A percentile compares a stretch with the other conserved stretches of the same genome.
phyloP scores from a whole-genome alignment of 1,284 basidiomycete genomes.

The Cryptococcus sp. region DNA sequence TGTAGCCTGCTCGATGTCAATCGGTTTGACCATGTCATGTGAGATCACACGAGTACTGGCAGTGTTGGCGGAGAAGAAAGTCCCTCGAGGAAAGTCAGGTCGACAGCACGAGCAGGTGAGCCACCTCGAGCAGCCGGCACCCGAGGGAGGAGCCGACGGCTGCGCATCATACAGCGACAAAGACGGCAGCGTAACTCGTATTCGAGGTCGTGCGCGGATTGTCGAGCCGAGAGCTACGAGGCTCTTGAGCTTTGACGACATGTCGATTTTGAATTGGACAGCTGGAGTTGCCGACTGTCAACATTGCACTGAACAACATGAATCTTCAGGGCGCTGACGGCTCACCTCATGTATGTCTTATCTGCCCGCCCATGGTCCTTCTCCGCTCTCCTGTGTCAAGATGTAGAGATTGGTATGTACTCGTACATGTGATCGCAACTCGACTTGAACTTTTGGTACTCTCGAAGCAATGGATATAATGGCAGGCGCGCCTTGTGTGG shows the following conservation, averaged over 20 bases:
- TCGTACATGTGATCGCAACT: too few species aligned
- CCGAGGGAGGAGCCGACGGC: background rate
- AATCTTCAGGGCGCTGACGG: too few species aligned
- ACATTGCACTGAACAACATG: too few species aligned
- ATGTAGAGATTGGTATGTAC: too few species aligned
- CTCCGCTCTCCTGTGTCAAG: too few species aligned
- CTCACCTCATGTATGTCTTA: too few species aligned
- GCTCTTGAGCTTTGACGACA: background rate
- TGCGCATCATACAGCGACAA: background rate
- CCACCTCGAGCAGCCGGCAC: slow-evolving; percentile 46
- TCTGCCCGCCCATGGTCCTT: too few species aligned
- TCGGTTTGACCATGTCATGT: background rate
- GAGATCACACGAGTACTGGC: background rate
- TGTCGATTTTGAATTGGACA: background rate
- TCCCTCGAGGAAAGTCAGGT: slow-evolving; percentile 13
- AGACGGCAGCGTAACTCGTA: background rate
- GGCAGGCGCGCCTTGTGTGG: too few species aligned
- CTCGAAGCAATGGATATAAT: too few species aligned
- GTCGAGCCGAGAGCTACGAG: background rate
- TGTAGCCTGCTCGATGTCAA: background rate
- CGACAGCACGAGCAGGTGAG: slow-evolving; percentile 38
- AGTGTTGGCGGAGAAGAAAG: slow-evolving; percentile 13
- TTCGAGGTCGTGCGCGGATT: background rate
- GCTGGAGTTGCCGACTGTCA: background rate
- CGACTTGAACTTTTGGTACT: too few species aligned